A percentile compares a stretch with the other conserved stretches of the same genome.
These are phyloP conservation scores for Hypocreales sp. DNA, from an alignment of 2,329 filamentous ascomycete genomes.

Conservation along the genomic window DNA sequence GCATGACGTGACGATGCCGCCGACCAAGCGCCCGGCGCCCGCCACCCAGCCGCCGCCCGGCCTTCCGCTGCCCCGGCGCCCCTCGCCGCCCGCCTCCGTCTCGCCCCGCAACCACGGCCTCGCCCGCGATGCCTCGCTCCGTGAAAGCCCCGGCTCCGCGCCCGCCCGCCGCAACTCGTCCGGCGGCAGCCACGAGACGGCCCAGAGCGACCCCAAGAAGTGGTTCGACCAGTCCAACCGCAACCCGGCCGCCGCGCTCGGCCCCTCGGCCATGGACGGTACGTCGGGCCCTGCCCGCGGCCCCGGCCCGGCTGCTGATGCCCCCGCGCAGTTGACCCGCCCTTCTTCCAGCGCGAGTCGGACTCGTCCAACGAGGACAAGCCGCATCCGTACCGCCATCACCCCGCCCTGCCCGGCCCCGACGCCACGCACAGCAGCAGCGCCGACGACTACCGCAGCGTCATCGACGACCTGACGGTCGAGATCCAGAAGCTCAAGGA, in stretches of 20 bases:
- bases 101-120: conserved; percentile 30
- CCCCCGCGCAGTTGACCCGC: conserved; percentile 36
- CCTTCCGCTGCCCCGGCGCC: conserved; percentile 26
- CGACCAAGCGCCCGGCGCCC: conserved; percentile 8
- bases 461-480: conserved; percentile 77
- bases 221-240: conserved; percentile 41
- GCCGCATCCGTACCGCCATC: conserved; percentile 9
- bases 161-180: conserved; percentile 25
- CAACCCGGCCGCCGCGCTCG: conserved; percentile 27
- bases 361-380: conserved; percentile 35
- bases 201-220: conserved; percentile 30
- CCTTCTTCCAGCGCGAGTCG: conserved; percentile 37
- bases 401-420: conserved; percentile 13
- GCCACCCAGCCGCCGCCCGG: too few species aligned
- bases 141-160: conserved; percentile 10
- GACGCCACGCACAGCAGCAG: conserved; percentile 37
- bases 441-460: conserved; percentile 61
- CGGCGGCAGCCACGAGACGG: conserved; percentile 31
- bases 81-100: conserved; percentile 28
- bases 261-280: conserved; percentile 32
- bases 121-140: conserved; percentile 23
- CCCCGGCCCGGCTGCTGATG: too few species aligned
- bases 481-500: conserved; percentile 69
- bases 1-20: conserved; percentile 14
- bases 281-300: too few species aligned